Evolutionary conservation across 75 land plant species (phyloP).

Genomic region (Picea glauca): DNA sequence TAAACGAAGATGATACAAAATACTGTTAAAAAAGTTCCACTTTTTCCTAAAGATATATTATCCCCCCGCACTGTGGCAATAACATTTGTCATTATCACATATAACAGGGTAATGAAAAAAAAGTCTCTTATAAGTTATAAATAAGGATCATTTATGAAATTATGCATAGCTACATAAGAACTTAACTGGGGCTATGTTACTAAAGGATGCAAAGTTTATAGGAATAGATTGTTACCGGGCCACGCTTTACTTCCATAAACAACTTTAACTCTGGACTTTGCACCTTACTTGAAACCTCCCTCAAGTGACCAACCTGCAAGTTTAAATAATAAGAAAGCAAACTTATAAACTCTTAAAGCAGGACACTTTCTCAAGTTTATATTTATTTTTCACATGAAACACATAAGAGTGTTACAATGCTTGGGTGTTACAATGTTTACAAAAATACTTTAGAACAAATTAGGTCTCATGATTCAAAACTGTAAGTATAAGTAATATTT

Average conservation of each 20-base stretch:
- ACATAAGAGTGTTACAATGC: neutral
- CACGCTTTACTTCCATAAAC: conserved; percentile 50
- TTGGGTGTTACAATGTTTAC: no score
- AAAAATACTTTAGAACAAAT: no score
- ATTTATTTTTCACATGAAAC: neutral
- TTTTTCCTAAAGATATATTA: neutral
- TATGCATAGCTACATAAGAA: neutral
- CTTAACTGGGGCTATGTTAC: neutral
- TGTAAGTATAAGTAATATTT: conserved; percentile 3
- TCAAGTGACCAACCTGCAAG: conserved; percentile 63
- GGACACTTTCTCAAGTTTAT: neutral
- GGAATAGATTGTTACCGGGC: conserved; percentile 30
- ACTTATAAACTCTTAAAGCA: neutral
- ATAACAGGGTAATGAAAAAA: neutral
- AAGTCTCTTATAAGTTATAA: neutral
- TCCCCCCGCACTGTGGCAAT: neutral
- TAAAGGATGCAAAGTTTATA: neutral
- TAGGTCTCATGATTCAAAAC: conserved; percentile 14
- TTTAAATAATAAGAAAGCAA: neutral
- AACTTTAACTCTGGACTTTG: conserved; percentile 73
- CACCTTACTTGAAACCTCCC: conserved; percentile 59
- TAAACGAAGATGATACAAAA: neutral
- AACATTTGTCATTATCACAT: neutral
- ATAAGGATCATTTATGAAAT: neutral
- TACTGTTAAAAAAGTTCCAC: neutral